phyloP scores from a whole-genome alignment of 2,329 filamentous ascomycete genomes.

The Rugonectria rugulosa region DNA sequence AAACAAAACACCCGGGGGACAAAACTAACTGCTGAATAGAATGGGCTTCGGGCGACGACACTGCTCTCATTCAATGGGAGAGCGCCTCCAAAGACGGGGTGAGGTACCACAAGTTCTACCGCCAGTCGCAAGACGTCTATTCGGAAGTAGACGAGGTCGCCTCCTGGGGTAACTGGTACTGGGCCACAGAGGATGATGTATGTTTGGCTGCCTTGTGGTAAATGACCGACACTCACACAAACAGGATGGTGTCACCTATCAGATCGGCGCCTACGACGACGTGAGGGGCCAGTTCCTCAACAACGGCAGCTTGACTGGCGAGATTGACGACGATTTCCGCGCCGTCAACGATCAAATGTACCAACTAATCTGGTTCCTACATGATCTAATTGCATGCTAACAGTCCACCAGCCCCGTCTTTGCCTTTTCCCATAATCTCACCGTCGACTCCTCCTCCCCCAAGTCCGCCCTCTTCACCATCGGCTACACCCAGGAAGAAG shows the following conservation, averaged over 20 bases:
- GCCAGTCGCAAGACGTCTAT: constrained; percentile 68
- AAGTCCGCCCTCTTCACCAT: constrained; percentile 73
- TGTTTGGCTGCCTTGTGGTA: not conserved
- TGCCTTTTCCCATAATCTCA: constrained; percentile 73
- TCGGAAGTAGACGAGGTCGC: constrained; percentile 74
- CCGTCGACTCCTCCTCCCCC: constrained; percentile 47
- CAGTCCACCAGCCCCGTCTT: constrained; percentile 69
- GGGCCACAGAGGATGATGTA: constrained; percentile 57
- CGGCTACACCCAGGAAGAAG: constrained; percentile 77
- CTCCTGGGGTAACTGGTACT: constrained; percentile 84
- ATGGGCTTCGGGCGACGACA: constrained; percentile 72
- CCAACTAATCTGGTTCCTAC: not conserved
- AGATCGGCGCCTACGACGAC: constrained; percentile 71
- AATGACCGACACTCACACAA: too few relatives aligned
- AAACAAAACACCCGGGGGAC: too few relatives aligned
- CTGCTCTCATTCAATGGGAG: constrained; percentile 67
- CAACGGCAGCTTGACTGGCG: constrained; percentile 68
- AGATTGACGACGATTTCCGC: constrained; percentile 68
- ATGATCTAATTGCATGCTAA: not conserved
- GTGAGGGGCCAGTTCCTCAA: constrained; percentile 72
- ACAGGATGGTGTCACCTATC: constrained; percentile 63
- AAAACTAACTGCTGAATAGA: constrained; percentile 57
- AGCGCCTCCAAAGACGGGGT: constrained; percentile 59
- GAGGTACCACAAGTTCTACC: constrained; percentile 70
- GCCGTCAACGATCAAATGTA: constrained; percentile 51